phyloP scores from a whole-genome alignment of 805 yeast genomes.

The Tanozyma kutaoensis region DNA sequence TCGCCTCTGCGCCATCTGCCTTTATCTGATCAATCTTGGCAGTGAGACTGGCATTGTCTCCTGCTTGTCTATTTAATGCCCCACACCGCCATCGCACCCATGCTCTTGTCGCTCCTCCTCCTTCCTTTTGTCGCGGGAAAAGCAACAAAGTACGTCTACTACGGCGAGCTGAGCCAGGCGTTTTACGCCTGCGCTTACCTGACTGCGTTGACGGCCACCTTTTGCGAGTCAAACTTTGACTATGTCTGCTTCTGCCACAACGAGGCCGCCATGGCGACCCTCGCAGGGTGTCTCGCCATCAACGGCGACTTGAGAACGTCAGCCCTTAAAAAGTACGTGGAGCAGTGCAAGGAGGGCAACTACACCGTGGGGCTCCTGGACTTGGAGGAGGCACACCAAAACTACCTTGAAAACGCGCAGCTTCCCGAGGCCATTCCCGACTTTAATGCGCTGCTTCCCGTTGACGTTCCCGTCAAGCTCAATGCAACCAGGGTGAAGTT shows the following conservation, averaged over 20 bases:
- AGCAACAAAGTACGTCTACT: too few species aligned
- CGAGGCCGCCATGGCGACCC: slow-evolving; percentile 1
- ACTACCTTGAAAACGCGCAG: not conserved
- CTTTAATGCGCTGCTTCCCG: not conserved
- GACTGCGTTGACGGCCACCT: too few species aligned
- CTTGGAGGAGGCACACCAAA: not conserved
- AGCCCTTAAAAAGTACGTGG: not conserved
- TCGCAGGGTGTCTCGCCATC: slow-evolving; percentile 2
- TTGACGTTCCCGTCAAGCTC: slow-evolving; percentile 3
- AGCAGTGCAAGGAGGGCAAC: not conserved
- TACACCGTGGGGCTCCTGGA: not conserved
- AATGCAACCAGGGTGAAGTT: slow-evolving; percentile 1
- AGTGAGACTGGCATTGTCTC: too few species aligned
- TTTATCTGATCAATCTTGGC: too few species aligned
- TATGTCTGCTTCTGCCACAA: slow-evolving; percentile 2
- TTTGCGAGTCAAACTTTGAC: too few species aligned
- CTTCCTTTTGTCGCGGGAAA: too few species aligned
- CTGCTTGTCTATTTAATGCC: too few species aligned
- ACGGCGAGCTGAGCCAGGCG: too few species aligned
- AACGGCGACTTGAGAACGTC: not conserved
- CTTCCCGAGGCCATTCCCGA: not conserved
- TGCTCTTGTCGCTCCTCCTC: too few species aligned
- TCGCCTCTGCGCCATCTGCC: too few species aligned
- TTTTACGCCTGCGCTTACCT: too few species aligned
- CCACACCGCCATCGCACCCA: too few species aligned